Evolutionary conservation across 192 early-diverging fungal genomes (phyloP).

Genomic region (Paraglomus brasilianum): DNA sequence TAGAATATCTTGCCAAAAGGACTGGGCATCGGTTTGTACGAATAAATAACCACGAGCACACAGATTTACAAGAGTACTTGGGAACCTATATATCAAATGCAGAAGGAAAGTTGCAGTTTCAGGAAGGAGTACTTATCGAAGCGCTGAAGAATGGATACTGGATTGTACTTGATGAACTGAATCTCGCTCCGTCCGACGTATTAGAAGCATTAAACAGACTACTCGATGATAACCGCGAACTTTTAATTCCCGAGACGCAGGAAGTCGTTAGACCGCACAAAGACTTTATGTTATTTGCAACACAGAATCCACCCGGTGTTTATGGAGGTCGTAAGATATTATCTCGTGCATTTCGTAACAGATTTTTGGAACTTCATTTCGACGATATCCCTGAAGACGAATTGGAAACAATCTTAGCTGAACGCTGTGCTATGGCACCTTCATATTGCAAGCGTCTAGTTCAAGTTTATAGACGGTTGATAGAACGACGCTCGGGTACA

Average conservation of each 20-base stretch:
- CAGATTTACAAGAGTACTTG: constrained; percentile 96
- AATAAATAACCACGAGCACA: constrained; percentile 99
- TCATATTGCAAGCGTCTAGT: constrained; percentile 84
- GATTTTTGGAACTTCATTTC: constrained; percentile 97
- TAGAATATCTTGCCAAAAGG: constrained; percentile 88
- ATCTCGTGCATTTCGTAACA: constrained; percentile 94
- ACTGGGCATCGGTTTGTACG: constrained; percentile 95
- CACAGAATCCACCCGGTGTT: constrained; percentile 97
- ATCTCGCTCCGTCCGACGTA: constrained; percentile 97
- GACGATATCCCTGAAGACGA: constrained; percentile 93
- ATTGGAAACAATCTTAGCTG: constrained; percentile 85
- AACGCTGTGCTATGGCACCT: constrained; percentile 83
- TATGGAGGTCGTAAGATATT: constrained; percentile 97
- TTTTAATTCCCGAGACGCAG: constrained; percentile 94
- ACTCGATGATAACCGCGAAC: constrained; percentile 96
- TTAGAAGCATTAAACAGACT: constrained; percentile 96
- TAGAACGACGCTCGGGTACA: constrained; percentile 68
- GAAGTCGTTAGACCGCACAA: constrained; percentile 91
- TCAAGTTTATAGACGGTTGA: constrained; percentile 79
- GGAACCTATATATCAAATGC: constrained; percentile 85
- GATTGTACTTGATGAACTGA: constrained; percentile 98
- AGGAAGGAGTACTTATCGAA: constrained; percentile 93
- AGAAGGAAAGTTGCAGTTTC: constrained; percentile 86
- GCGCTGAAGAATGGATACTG: constrained; percentile 93
- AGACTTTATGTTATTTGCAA: constrained; percentile 97